Base-by-base conservation (phyloP, 2,329 filamentous ascomycete genomes). In the Ceratocystis albifundus region DNA sequence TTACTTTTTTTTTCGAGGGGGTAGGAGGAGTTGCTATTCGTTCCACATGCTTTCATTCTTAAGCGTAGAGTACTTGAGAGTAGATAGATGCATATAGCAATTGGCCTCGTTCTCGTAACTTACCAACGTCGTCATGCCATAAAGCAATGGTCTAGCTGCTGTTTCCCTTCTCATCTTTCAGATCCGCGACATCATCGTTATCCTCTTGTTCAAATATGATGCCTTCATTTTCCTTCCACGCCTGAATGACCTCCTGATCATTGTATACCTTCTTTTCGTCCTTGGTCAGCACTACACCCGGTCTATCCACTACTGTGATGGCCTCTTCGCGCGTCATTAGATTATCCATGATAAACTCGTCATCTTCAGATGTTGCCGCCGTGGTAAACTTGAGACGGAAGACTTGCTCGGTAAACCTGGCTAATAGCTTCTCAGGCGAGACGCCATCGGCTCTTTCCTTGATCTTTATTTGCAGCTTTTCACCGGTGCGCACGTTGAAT, bases 401-500 rank as follows among this genome's bases (percentile, higher is more conserved):
- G 20, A 72, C 53, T 12, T 67, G 65, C 22, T 67, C 63, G 12
- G 72, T 62, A 46, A 73, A 63, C 8, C n/a, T 28, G 2, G 63
- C 41, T 8, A 67, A 22, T 8, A 41, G 53, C 6, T 30, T 32
- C 61, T 48, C 20, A 8, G 61, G 61, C 20, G 41, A n/a, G 41
- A 4, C 4, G 44, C 4, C 22, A 28, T 12, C 25, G 22, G 61
- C 17, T 2, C 44, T 25, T 6, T 17, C 44, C 12, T 53, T 59
- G 0, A 69, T 64, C 22, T 28, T 67, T 32, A 74, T 70, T 59
- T 71, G 69, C 53, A 62, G 66, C 59, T 71, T 72, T 20, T 72
- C 71, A 28, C 72, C 72, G 25, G 71, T 69, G 12, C 70, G 70
- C 32, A 73, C 69, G 22, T 74, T 74, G 64, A 69, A 74, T n/a